Conservation (phyloP, 169 alveolate species). For the Eimeria zaria region DNA sequence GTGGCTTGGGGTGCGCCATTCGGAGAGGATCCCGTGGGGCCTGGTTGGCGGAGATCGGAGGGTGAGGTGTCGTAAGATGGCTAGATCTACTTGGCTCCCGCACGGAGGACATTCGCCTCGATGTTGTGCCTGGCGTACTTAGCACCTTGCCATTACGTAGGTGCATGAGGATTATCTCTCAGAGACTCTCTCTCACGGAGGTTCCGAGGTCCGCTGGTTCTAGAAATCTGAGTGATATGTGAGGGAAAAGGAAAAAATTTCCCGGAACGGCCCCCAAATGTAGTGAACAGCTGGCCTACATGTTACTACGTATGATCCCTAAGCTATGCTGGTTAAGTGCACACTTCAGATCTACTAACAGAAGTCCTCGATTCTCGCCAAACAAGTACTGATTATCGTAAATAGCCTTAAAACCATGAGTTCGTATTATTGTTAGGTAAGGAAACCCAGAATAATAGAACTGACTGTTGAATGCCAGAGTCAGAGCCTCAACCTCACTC, state of each 20-base stretch:
- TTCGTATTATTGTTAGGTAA: no score
- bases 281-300: slow-evolving; percentile 11
- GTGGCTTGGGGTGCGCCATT: neutral
- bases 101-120: neutral
- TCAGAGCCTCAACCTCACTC: no score
- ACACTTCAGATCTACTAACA: no score
- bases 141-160: neutral
- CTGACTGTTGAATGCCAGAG: no score
- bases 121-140: neutral
- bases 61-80: neutral
- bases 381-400: no score
- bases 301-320: no score
- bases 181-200: neutral
- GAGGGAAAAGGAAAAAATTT: no score
- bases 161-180: neutral
- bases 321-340: no score
- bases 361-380: no score
- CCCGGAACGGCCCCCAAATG: slow-evolving; percentile 24
- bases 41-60: neutral
- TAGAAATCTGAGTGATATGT: no score
- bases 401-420: no score
- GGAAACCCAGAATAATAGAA: no score
- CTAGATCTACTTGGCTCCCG: neutral
- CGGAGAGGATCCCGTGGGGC: neutral
- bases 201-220: neutral